A percentile compares a stretch with the other conserved stretches of the same genome.
These are phyloP conservation scores for Eucalyptus victrix DNA, from an alignment of 345 rosid species.

Conservation along the genomic window DNA sequence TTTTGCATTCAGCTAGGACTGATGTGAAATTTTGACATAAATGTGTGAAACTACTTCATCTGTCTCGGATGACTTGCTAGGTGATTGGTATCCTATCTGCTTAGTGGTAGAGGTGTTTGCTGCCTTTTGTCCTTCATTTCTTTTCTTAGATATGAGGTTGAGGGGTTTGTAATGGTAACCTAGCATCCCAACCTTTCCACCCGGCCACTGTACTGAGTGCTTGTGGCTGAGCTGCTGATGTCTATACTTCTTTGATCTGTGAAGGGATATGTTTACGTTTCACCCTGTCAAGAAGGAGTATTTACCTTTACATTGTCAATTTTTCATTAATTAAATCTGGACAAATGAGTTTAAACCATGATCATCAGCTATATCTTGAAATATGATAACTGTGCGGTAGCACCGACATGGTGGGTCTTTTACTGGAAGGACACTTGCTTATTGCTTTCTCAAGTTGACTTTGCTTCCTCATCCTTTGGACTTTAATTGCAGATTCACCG, in stretches of 20 bases:
- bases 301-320: neutral
- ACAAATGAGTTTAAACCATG: neutral
- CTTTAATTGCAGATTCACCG: constrained; percentile 32
- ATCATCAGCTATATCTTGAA: neutral
- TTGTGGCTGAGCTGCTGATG: neutral
- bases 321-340: neutral
- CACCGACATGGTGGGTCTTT: neutral
- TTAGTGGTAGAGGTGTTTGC: neutral
- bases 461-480: neutral
- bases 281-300: neutral
- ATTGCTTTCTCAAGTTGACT: neutral
- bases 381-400: neutral
- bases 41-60: neutral
- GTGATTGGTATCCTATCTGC: neutral
- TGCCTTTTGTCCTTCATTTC: neutral
- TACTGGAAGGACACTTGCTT: neutral
- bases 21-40: neutral
- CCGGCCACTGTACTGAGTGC: neutral
- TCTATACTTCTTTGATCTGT: neutral
- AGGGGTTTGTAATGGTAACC: neutral
- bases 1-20: neutral
- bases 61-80: neutral
- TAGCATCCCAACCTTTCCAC: neutral
- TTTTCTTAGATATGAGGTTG: neutral
- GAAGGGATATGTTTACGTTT: neutral